A percentile compares a stretch with the other conserved stretches of the same genome.
Conservation (phyloP, 495 filamentous ascomycete genomes). For the Pyrenopolyporus hunteri region DNA sequence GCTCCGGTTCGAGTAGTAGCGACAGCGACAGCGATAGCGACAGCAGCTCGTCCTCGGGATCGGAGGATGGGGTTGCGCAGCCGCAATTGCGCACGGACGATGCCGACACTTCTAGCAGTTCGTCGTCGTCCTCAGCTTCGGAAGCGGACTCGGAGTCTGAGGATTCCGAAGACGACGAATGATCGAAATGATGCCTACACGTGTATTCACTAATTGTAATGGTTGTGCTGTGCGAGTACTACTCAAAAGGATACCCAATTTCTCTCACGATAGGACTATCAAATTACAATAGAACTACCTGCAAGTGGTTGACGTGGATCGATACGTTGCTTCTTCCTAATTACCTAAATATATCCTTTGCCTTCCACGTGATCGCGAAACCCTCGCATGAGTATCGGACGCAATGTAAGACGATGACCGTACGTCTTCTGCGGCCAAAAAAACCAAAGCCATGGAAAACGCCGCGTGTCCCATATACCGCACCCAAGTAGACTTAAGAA, state of each 20-base stretch:
- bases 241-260: constrained; percentile 29
- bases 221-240: constrained; percentile 3
- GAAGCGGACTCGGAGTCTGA: constrained; percentile 30
- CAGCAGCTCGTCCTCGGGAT: constrained; percentile 44
- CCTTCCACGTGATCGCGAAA: constrained; percentile 5
- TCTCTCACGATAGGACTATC: constrained; percentile 4
- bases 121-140: constrained; percentile 37
- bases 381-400: constrained; percentile 17
- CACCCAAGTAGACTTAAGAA: constrained; percentile 9
- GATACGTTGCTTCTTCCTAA: constrained; percentile 7
- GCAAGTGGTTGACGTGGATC: constrained; percentile 11
- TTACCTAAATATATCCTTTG: constrained; percentile 4
- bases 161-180: constrained; percentile 16
- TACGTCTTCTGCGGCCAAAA: constrained; percentile 20
- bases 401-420: constrained; percentile 24
- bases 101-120: constrained; percentile 37
- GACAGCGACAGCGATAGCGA: background rate
- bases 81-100: constrained; percentile 17
- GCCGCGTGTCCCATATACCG: constrained; percentile 34
- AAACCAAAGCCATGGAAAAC: constrained; percentile 20
- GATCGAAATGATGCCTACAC: background rate
- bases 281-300: constrained; percentile 12
- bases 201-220: background rate
- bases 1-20: constrained; percentile 37
- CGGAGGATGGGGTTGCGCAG: constrained; percentile 23